phyloP scores from a whole-genome alignment of 1,139 yeast genomes.

The Taphrina sp. region DNA sequence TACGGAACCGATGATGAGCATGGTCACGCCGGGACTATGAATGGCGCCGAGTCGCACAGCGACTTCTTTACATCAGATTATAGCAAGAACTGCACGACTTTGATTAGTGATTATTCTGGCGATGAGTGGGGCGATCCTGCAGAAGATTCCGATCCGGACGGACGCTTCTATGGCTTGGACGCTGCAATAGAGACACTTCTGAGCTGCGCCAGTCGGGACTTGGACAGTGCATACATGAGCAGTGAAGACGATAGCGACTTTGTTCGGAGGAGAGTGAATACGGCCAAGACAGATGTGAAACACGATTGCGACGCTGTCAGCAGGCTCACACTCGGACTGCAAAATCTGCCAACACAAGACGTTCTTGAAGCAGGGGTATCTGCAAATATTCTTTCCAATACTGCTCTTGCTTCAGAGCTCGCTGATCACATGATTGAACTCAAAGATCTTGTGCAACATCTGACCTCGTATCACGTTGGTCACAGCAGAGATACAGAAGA shows the following conservation, averaged over 20 bases:
- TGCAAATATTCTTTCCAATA: background rate
- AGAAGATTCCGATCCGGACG: constrained; percentile 17
- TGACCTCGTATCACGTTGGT: background rate
- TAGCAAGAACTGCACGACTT: too few relatives aligned
- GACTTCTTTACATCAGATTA: too few relatives aligned
- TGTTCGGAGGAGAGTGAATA: background rate
- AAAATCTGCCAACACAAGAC: background rate
- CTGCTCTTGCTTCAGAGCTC: too few relatives aligned
- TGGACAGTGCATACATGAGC: constrained; percentile 12
- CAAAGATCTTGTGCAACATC: background rate
- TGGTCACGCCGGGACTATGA: too few relatives aligned
- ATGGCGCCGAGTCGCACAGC: too few relatives aligned
- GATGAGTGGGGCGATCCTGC: constrained; percentile 21
- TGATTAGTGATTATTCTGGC: constrained; percentile 2
- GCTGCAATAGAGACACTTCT: background rate
- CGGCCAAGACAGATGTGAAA: background rate
- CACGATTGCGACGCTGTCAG: background rate
- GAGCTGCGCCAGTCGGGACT: background rate
- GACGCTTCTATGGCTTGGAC: background rate
- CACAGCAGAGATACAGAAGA: background rate
- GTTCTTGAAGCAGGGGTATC: background rate
- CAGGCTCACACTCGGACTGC: background rate
- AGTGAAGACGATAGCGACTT: background rate
- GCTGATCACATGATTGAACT: background rate
- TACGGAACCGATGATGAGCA: constrained; percentile 9